A percentile compares a stretch with the other conserved stretches of the same genome.
Evolutionary conservation across 331 rosid genomes (phyloP).

Genomic region (Malus hybrid): DNA sequence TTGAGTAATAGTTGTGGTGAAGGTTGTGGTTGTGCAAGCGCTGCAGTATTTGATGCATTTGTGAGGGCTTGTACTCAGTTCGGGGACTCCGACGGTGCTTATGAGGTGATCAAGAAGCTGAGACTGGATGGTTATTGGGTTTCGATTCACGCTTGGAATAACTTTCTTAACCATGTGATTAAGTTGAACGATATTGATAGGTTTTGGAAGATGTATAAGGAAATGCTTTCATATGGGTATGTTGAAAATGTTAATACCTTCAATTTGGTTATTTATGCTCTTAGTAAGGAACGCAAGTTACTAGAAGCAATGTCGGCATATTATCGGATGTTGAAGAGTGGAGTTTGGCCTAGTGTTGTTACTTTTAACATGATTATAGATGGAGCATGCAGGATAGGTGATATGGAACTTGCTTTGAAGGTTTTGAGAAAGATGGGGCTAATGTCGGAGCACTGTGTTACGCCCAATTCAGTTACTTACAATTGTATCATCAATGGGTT

Average conservation of each 20-base stretch:
- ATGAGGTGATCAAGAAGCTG: constrained; percentile 34
- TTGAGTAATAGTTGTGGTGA: constrained; percentile 23
- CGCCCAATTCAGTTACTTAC: constrained; percentile 44
- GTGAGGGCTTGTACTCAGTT: constrained; percentile 44
- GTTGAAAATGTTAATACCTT: constrained; percentile 43
- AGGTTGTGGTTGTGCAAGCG: constrained; percentile 24
- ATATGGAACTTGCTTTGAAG: constrained; percentile 43
- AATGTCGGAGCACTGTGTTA: constrained; percentile 28
- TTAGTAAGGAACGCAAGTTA: constrained; percentile 40
- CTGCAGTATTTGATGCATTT: constrained; percentile 47
- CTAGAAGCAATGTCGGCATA: constrained; percentile 36
- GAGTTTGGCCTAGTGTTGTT: constrained; percentile 40
- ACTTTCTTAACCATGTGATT: constrained; percentile 37
- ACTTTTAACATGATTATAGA: constrained; percentile 52
- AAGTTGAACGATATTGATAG: constrained; percentile 33
- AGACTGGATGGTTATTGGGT: constrained; percentile 27
- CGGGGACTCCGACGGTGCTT: constrained; percentile 42
- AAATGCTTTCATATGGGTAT: constrained; percentile 46
- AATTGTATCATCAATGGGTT: constrained; percentile 50
- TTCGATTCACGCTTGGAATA: constrained; percentile 59
- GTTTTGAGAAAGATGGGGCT: constrained; percentile 28
- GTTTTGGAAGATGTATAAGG: constrained; percentile 46
- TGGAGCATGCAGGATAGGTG: constrained; percentile 42
- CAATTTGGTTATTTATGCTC: constrained; percentile 48
- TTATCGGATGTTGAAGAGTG: constrained; percentile 46